Percentiles rank a stretch among this genome's conserved stretches.
Evolutionary conservation across 2,329 filamentous ascomycete species (phyloP).

Genomic region (Helicocarpus griseus): DNA sequence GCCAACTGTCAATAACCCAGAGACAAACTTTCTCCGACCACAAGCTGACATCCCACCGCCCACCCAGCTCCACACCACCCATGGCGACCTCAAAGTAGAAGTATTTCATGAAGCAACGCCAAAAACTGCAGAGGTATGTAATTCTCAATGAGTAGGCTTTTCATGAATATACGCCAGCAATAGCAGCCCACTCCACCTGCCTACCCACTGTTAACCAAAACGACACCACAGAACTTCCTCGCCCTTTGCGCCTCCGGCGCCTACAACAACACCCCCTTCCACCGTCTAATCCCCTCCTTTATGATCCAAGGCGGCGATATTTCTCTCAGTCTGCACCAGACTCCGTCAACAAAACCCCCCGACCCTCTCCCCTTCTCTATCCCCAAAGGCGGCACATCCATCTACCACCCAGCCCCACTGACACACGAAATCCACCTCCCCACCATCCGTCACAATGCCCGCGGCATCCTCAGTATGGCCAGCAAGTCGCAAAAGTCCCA

Average conservation of each 20-base stretch:
- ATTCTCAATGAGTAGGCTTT: too few species aligned
- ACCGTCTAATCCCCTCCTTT: slow-evolving; percentile 54
- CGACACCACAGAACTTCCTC: slow-evolving; percentile 47
- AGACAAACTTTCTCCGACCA: background rate
- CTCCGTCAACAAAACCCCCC: slow-evolving; percentile 29
- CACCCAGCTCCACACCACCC: slow-evolving; percentile 64
- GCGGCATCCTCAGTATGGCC: slow-evolving; percentile 51
- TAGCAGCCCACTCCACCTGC: background rate
- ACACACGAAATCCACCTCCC: slow-evolving; percentile 54
- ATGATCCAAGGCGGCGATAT: slow-evolving; percentile 54
- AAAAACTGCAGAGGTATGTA: slow-evolving; percentile 69
- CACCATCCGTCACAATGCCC: slow-evolving; percentile 46
- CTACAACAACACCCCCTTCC: slow-evolving; percentile 54
- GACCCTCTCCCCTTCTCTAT: slow-evolving; percentile 37
- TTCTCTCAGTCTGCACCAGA: slow-evolving; percentile 35
- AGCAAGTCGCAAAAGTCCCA: slow-evolving; percentile 42
- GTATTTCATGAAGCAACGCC: slow-evolving; percentile 93
- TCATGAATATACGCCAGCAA: background rate
- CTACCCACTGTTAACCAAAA: background rate
- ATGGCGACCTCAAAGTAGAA: slow-evolving; percentile 88
- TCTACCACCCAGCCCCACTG: slow-evolving; percentile 42
- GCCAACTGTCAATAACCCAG: background rate
- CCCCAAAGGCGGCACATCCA: slow-evolving; percentile 48
- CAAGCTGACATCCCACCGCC: background rate
- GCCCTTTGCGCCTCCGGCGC: slow-evolving; percentile 53